These are phyloP conservation scores for Chytridium lagenaria DNA, from an alignment of 371 early-diverging fungal species.

Conservation along the genomic window DNA sequence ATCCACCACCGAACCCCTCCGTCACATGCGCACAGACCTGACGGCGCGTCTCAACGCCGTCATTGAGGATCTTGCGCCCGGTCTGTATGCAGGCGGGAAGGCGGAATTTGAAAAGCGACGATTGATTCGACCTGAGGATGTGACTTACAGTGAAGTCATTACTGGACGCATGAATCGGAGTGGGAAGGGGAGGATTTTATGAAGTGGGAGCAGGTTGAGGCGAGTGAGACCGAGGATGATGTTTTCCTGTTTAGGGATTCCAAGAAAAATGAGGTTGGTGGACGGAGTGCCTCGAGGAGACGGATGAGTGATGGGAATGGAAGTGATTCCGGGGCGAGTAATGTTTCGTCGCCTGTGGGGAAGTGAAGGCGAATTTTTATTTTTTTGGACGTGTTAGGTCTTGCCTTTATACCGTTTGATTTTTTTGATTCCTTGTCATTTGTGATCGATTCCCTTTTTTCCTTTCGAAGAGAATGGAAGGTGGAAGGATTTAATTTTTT, in stretches of 20 bases:
- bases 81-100: slow-evolving; percentile 72
- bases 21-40: slow-evolving; percentile 70
- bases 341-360: slow-evolving; percentile 1
- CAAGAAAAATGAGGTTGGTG: background rate
- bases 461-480: background rate
- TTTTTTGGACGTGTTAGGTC: background rate
- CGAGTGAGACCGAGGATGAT: slow-evolving; percentile 24
- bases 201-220: slow-evolving; percentile 38
- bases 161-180: slow-evolving; percentile 27
- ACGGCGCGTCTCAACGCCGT: slow-evolving; percentile 77
- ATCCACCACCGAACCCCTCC: slow-evolving; percentile 43
- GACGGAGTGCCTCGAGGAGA: background rate
- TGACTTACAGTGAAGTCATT: slow-evolving; percentile 24
- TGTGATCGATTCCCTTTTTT: background rate
- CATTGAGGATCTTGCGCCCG: slow-evolving; percentile 87
- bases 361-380: too few relatives aligned
- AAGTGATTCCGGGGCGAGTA: slow-evolving; percentile 19
- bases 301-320: slow-evolving; percentile 7
- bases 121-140: slow-evolving; percentile 39
- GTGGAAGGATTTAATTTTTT: slow-evolving; percentile 5
- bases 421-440: background rate
- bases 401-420: background rate
- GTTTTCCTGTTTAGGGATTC: slow-evolving; percentile 33
- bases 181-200: slow-evolving; percentile 24
- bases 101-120: slow-evolving; percentile 45